Evolutionary conservation across 2,329 filamentous ascomycete genomes (phyloP).

Genomic region (Fusarium staphyleae): DNA sequence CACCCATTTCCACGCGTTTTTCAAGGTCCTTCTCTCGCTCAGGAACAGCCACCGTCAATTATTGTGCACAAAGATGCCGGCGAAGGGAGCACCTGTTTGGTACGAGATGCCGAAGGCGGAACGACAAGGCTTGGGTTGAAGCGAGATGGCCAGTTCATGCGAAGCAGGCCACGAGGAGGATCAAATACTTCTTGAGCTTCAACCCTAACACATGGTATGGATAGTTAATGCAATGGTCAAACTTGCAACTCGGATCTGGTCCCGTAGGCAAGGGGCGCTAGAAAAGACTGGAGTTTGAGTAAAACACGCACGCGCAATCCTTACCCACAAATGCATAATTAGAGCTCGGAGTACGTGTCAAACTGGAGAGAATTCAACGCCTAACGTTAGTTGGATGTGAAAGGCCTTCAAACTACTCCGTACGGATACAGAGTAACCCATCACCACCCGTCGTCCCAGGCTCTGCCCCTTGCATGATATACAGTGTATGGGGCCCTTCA

Average conservation of each 20-base stretch:
- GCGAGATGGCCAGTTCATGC: conserved; percentile 32
- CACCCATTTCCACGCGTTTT: conserved; percentile 18
- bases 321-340: conserved; percentile 14
- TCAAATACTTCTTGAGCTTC: too few species aligned
- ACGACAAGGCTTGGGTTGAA: conserved; percentile 23
- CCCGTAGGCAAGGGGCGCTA: conserved; percentile 20
- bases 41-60: conserved; percentile 11
- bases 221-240: conserved; percentile 11
- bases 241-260: conserved; percentile 19
- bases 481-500: too few species aligned
- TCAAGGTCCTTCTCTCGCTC: conserved; percentile 4
- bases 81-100: background rate
- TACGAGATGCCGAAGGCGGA: conserved; percentile 20
- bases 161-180: too few species aligned
- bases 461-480: conserved; percentile 16
- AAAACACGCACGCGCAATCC: conserved; percentile 33
- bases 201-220: too few species aligned
- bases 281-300: conserved; percentile 9
- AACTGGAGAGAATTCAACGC: background rate
- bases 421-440: too few species aligned
- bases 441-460: background rate
- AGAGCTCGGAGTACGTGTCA: conserved; percentile 13
- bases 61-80: conserved; percentile 8
- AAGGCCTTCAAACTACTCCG: background rate
- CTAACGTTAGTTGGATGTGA: background rate